Evolutionary conservation across 2,329 filamentous ascomycete species (phyloP).

Genomic region (Neophaeococcomyces mojaviensis): DNA sequence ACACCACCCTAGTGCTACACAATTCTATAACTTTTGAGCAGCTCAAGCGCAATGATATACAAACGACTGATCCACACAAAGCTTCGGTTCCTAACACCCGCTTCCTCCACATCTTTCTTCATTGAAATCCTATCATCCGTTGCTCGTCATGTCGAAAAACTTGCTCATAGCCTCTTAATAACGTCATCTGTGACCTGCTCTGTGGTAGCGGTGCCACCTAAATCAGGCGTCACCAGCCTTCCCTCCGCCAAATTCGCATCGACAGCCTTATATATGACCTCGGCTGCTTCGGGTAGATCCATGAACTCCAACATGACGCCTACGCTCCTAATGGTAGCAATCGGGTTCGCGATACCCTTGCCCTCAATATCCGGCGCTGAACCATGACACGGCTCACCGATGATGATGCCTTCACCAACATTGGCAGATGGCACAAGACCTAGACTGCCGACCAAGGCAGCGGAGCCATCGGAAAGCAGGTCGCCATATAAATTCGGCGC

Average conservation of each 20-base stretch:
- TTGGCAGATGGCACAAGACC: conserved; percentile 93
- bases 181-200: conserved; percentile 83
- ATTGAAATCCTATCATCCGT: too few relatives aligned
- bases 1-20: too few relatives aligned
- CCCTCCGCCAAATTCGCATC: conserved; percentile 84
- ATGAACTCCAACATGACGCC: conserved; percentile 96
- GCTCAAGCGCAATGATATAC: too few relatives aligned
- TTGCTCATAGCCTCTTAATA: conserved; percentile 61
- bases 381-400: conserved; percentile 96
- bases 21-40: too few relatives aligned
- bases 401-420: conserved; percentile 87
- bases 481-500: conserved; percentile 97
- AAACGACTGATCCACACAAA: too few relatives aligned
- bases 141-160: too few relatives aligned
- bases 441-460: conserved; percentile 82
- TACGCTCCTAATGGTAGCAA: conserved; percentile 84
- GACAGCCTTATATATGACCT: conserved; percentile 82
- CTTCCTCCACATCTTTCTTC: too few relatives aligned
- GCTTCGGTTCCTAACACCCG: too few relatives aligned
- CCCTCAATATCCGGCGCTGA: conserved; percentile 94
- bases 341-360: conserved; percentile 86
- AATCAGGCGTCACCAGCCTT: conserved; percentile 74
- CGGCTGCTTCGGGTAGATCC: conserved; percentile 76
- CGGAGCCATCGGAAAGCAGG: conserved; percentile 90
- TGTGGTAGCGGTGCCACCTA: conserved; percentile 80